Evolutionary conservation across 2,329 filamentous ascomycete genomes (phyloP).

Genomic region (Fusarium newnesense): DNA sequence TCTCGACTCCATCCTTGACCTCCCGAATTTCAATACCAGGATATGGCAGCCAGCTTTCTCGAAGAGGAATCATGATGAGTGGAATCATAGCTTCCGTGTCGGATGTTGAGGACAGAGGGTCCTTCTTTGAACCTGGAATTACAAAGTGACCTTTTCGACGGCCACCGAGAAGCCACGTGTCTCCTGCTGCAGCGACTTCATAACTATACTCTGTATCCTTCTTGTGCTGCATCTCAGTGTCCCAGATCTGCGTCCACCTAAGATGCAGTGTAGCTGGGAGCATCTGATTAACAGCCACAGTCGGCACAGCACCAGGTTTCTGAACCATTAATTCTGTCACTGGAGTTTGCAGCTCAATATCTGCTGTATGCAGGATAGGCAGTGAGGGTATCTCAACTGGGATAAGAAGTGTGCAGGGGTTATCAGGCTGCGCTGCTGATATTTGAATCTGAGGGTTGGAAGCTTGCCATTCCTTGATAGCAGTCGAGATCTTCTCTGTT

Average conservation of each 20-base stretch:
- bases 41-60: constrained; percentile 79
- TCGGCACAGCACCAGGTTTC: constrained; percentile 50
- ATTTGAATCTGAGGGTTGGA: constrained; percentile 44
- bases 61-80: constrained; percentile 82
- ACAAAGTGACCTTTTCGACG: constrained; percentile 82
- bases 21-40: constrained; percentile 83
- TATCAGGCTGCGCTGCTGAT: constrained; percentile 36
- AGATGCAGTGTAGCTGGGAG: constrained; percentile 70
- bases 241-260: constrained; percentile 72
- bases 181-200: constrained; percentile 78
- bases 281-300: constrained; percentile 71
- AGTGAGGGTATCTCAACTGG: constrained; percentile 90
- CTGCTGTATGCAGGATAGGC: constrained; percentile 83
- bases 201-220: constrained; percentile 80
- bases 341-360: constrained; percentile 65
- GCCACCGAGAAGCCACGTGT: constrained; percentile 87
- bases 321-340: constrained; percentile 46
- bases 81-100: constrained; percentile 69
- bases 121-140: constrained; percentile 58
- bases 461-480: constrained; percentile 50
- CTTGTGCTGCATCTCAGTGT: constrained; percentile 55
- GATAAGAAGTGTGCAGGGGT: constrained; percentile 77
- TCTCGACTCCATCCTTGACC: constrained; percentile 51
- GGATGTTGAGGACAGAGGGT: constrained; percentile 56
- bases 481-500: constrained; percentile 37